Evolutionary conservation across 2,329 filamentous ascomycete species (phyloP).

Genomic region (Xylaria sp.): DNA sequence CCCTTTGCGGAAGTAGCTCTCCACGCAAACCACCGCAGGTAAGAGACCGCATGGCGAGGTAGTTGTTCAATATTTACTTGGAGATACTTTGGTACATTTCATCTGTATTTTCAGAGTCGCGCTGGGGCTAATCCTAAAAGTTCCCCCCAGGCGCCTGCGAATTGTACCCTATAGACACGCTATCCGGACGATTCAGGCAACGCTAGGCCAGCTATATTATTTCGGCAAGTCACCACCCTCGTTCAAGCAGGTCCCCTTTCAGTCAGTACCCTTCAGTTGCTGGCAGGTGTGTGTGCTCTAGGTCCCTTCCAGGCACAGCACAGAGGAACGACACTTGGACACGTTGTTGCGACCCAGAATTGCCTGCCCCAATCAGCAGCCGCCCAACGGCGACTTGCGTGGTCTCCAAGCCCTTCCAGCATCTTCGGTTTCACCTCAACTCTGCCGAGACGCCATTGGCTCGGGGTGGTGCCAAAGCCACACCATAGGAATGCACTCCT

Average conservation of each 20-base stretch:
- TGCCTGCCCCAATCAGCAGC: conserved; percentile 18
- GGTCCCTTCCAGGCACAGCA: conserved; percentile 20
- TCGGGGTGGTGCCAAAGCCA: conserved; percentile 30
- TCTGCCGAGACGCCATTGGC: conserved; percentile 36
- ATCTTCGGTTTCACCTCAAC: conserved; percentile 47
- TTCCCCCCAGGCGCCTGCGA: neutral
- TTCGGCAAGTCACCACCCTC: conserved; percentile 8
- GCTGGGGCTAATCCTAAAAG: neutral
- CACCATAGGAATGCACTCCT: conserved; percentile 44
- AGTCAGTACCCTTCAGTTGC: too few species aligned
- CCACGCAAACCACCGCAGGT: conserved; percentile 14
- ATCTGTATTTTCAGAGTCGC: neutral
- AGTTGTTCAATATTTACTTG: conserved; percentile 10
- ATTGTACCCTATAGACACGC: neutral
- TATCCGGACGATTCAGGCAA: conserved; percentile 8
- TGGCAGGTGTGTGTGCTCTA: too few species aligned
- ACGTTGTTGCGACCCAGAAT: conserved; percentile 36
- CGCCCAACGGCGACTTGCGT: conserved; percentile 24
- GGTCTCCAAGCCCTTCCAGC: conserved; percentile 44
- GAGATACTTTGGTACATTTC: too few species aligned
- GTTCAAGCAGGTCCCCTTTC: conserved; percentile 16
- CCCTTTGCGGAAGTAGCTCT: conserved; percentile 32
- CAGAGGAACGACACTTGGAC: conserved; percentile 32
- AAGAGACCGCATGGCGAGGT: conserved; percentile 33
- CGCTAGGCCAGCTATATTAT: conserved; percentile 19